Conservation (phyloP, 169 alveolate genomes). For the Toxoplasma gondii region DNA sequence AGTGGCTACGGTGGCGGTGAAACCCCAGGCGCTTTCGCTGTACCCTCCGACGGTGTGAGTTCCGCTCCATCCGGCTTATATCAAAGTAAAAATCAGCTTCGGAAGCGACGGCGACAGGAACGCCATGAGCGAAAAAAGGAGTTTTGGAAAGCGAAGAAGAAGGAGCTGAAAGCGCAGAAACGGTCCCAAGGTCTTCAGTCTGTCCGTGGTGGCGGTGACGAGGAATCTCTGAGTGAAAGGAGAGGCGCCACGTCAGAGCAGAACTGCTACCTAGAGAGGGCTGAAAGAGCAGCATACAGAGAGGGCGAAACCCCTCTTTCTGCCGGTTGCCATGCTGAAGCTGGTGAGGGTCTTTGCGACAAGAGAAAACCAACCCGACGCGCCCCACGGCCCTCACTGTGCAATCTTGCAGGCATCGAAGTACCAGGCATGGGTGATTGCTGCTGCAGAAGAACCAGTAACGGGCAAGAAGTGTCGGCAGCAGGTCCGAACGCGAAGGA, state of each 20-base stretch:
- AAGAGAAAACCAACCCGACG: not conserved
- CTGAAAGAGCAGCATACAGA: no score
- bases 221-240: not conserved
- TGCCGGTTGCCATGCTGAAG: no score
- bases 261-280: not conserved
- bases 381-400: not conserved
- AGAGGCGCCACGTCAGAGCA: not conserved
- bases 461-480: no score
- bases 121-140: not conserved
- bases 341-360: no score
- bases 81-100: not conserved
- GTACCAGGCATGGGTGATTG: not conserved
- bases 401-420: not conserved
- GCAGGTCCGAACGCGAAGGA: not conserved
- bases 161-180: not conserved
- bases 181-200: not conserved
- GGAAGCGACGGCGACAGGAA: slow-evolving; percentile 9
- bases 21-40: no score
- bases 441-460: not conserved
- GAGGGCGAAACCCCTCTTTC: no score
- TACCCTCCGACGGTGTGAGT: no score
- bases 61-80: not conserved
- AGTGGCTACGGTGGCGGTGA: no score
- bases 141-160: not conserved
- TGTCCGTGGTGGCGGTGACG: not conserved